Evolutionary conservation across 1,284 basidiomycete species (phyloP), one percentile per base, ranked within the genome.

Genomic region (Puccinia polysora): DNA sequence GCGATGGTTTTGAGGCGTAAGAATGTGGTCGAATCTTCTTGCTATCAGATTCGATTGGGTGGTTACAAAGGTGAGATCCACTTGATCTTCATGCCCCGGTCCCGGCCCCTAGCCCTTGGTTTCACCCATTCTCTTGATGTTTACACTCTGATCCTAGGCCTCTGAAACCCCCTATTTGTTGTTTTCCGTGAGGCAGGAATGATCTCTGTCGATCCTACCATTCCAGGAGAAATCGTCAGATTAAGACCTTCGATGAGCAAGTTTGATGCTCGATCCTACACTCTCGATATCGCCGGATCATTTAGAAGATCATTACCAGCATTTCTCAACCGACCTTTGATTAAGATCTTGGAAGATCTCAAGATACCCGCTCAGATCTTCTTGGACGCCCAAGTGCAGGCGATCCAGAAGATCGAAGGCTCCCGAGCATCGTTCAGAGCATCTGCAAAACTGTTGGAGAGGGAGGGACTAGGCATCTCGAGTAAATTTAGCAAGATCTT

Each of bases 191-290:
- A n/a, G 78, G 89, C 89, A 79, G 89, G 88, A 0, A 85, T 90
- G 65, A 86, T 90, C 0, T 83, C 82, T 23, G 82, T 89, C n/a
- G 87, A 90, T 76, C 78, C 81, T 36, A 78, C 81, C 49, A 81
- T 89, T 15, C 53, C 75, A 18, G 38, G 80, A 82, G 71, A 59
- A 81, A 82, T 18, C 83, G 86, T 91, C 84, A 81, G 84, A 32
- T 75, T 90, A 8, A 82, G 89, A n/a, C 81, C 82, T 1, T 88
- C 87, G 0, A 90, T 90, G 88, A 83, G 83, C 63, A 91, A 91
- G 76, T 91, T 90, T 76, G 80, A 84, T 1, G 83, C 83, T 1
- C 82, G 83, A 6, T 82, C 82, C 0, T 85, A 84, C 6, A 81
- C 82, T 12, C 87, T 91, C 73, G 89, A 90, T 78, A 89, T 90